phyloP scores from a whole-genome alignment of 306 rosid species.

The Quercus glauca region DNA sequence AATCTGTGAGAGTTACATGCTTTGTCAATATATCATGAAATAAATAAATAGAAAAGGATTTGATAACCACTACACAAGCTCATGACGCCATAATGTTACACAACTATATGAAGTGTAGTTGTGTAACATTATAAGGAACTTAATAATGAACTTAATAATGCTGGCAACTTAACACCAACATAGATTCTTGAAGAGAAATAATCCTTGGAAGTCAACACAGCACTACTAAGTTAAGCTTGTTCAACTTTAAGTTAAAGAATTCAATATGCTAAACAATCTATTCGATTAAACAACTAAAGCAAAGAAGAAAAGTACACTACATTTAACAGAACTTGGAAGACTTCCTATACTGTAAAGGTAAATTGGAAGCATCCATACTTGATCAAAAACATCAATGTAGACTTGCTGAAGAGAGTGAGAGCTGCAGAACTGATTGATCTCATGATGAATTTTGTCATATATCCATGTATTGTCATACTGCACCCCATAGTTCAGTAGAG shows the following conservation, averaged over 20 bases:
- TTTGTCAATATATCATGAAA: slow-evolving; percentile 3
- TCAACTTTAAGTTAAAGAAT: not conserved
- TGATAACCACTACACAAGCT: not conserved
- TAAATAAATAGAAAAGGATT: not conserved
- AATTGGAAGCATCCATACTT: slow-evolving; percentile 29
- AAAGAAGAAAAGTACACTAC: not conserved
- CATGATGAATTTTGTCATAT: slow-evolving; percentile 93
- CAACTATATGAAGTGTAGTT: not conserved
- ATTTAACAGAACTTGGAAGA: not conserved
- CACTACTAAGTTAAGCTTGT: not conserved
- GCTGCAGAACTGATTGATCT: slow-evolving; percentile 91
- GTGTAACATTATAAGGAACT: too few species aligned
- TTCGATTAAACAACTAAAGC: not conserved
- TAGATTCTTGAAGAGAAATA: not conserved
- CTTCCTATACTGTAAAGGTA: not conserved
- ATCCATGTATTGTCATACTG: slow-evolving; percentile 92
- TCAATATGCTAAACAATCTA: slow-evolving; percentile 5
- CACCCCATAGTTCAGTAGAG: slow-evolving; percentile 80
- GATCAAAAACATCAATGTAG: slow-evolving; percentile 91
- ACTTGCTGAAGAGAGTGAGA: slow-evolving; percentile 86
- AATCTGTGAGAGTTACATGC: slow-evolving; percentile 50
- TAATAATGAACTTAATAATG: not conserved
- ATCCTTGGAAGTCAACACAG: not conserved
- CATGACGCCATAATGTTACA: not conserved
- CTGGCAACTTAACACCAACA: not conserved